Percentiles rank a stretch among this genome's conserved stretches.
phyloP scores from a whole-genome alignment of 2,329 filamentous ascomycete genomes.

The Bipolaris oryzae region DNA sequence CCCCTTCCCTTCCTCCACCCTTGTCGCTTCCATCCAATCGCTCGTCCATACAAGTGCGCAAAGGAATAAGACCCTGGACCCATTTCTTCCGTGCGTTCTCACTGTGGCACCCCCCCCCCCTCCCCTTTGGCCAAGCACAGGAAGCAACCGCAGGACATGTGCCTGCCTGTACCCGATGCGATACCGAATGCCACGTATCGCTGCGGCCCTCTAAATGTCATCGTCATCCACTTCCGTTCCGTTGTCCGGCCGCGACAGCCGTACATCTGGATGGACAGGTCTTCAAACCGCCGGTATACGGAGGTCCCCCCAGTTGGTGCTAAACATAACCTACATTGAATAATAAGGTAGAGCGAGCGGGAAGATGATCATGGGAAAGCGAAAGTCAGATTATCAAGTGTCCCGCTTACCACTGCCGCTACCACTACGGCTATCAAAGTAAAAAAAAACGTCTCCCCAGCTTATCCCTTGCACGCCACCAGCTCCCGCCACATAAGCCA shows the following conservation, averaged over 20 bases:
- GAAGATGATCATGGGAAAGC: neutral
- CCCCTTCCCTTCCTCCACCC: neutral
- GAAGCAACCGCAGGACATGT: neutral
- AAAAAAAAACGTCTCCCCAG: neutral
- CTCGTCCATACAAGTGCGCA: neutral
- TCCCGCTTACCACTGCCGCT: neutral
- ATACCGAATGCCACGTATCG: conserved; percentile 10
- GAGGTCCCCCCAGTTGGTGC: neutral
- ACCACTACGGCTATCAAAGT: neutral
- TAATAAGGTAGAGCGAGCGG: neutral
- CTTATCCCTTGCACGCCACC: neutral
- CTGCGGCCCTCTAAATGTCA: conserved; percentile 2
- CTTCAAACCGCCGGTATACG: neutral
- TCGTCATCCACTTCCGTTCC: neutral
- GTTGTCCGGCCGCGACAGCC: conserved; percentile 7
- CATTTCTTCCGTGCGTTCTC: conserved; percentile 16
- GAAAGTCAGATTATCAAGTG: neutral
- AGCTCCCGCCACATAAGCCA: neutral
- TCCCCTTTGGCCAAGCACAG: neutral
- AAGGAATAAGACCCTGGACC: conserved; percentile 13
- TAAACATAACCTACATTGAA: neutral
- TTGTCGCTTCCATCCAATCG: neutral
- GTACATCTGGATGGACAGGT: neutral
- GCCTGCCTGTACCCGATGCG: conserved; percentile 6
- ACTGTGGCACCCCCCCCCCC: neutral